These are phyloP conservation scores for Rusavskia elegans DNA, from an alignment of 495 filamentous ascomycete genomes.

Conservation along the genomic window DNA sequence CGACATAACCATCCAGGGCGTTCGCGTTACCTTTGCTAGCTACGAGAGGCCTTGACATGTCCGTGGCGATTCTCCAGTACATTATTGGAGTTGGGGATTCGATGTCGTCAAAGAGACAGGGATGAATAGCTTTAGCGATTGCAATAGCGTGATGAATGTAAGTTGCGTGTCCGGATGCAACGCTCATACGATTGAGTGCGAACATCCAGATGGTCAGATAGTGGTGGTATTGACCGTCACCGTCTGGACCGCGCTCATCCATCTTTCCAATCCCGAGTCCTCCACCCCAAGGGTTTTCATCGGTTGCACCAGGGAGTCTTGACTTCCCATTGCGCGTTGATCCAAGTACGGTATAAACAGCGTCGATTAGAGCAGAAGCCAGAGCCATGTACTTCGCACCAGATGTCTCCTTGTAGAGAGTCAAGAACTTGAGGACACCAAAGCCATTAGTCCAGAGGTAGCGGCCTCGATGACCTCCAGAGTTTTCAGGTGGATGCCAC, in stretches of 20 bases:
- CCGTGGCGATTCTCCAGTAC: slow-evolving; percentile 47
- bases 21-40: slow-evolving; percentile 43
- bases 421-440: slow-evolving; percentile 51
- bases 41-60: slow-evolving; percentile 35
- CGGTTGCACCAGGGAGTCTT: slow-evolving; percentile 36
- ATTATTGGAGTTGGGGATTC: slow-evolving; percentile 25
- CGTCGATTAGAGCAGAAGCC: slow-evolving; percentile 32
- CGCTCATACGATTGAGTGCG: slow-evolving; percentile 41
- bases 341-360: slow-evolving; percentile 42
- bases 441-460: slow-evolving; percentile 59
- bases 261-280: slow-evolving; percentile 50
- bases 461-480: slow-evolving; percentile 47
- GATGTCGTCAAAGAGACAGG: slow-evolving; percentile 33
- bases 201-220: slow-evolving; percentile 62
- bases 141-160: slow-evolving; percentile 41
- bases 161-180: slow-evolving; percentile 29
- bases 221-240: slow-evolving; percentile 54
- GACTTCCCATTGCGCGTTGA: slow-evolving; percentile 32
- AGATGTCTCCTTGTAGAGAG: slow-evolving; percentile 32
- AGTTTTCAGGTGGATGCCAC: slow-evolving; percentile 31
- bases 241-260: slow-evolving; percentile 32
- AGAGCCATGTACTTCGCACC: slow-evolving; percentile 33
- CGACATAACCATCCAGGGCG: slow-evolving; percentile 42
- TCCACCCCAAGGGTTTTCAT: slow-evolving; percentile 37
- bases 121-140: slow-evolving; percentile 43